A percentile compares a stretch with the other conserved stretches of the same genome.
phyloP scores from a whole-genome alignment of 208 protist genomes.

The Trypanosomatidae sp. region DNA sequence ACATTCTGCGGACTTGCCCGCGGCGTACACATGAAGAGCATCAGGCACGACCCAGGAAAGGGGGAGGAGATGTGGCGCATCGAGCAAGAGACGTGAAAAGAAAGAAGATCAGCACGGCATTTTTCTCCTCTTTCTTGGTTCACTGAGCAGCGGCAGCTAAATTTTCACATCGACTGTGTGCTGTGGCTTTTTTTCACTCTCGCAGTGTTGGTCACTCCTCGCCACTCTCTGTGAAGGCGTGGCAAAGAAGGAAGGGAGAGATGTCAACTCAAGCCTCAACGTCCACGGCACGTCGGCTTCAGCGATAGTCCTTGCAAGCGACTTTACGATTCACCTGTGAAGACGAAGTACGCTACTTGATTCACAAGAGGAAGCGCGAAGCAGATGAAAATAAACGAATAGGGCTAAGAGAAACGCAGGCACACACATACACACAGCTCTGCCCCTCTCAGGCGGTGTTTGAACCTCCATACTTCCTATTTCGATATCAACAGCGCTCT shows the following conservation, averaged over 20 bases:
- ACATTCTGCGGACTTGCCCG: not conserved
- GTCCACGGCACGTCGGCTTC: not conserved
- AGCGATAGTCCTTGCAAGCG: not conserved
- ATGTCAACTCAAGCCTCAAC: not conserved
- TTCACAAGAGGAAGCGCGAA: not conserved
- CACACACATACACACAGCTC: not conserved
- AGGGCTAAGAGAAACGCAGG: not conserved
- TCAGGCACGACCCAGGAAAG: not conserved
- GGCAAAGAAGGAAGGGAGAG: not conserved
- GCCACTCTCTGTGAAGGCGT: not conserved
- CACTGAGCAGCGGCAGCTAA: not conserved
- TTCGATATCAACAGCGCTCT: slow-evolving; percentile 22
- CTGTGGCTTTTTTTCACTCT: not conserved
- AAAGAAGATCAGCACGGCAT: not conserved
- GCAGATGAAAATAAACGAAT: not conserved
- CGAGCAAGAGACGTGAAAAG: not conserved
- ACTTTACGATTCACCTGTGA: not conserved
- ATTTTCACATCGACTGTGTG: not conserved
- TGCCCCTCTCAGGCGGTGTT: not conserved
- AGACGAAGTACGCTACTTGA: not conserved
- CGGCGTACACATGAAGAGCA: not conserved
- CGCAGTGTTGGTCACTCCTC: not conserved
- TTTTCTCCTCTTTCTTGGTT: not conserved
- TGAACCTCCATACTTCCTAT: not conserved
- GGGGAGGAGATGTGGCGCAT: not conserved